phyloP scores from a whole-genome alignment of 2,329 filamentous ascomycete genomes.

The Chlorencoelia australis region DNA sequence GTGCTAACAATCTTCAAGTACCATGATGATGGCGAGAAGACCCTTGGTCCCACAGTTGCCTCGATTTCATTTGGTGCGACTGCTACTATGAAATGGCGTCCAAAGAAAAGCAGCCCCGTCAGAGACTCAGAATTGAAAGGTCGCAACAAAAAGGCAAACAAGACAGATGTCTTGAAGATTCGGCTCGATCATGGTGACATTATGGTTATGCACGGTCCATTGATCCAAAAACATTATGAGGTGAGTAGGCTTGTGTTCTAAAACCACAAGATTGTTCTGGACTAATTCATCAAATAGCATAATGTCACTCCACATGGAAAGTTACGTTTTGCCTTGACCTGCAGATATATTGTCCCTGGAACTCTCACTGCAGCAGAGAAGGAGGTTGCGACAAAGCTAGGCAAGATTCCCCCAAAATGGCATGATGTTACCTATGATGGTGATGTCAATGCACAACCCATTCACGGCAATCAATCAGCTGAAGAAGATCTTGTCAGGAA shows the following conservation, averaged over 20 bases:
- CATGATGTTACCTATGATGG: slow-evolving; percentile 25
- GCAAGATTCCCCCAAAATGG: slow-evolving; percentile 27
- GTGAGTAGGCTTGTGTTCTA: slow-evolving; percentile 24
- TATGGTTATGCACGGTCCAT: slow-evolving; percentile 50
- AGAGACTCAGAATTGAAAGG: slow-evolving; percentile 12
- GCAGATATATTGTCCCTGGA: slow-evolving; percentile 39
- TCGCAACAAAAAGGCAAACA: slow-evolving; percentile 25
- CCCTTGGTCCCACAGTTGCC: slow-evolving; percentile 51
- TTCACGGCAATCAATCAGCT: too few species aligned
- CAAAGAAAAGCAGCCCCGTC: slow-evolving; percentile 34
- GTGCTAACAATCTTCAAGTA: slow-evolving; percentile 32
- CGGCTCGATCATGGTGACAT: slow-evolving; percentile 52
- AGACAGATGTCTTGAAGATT: slow-evolving; percentile 29
- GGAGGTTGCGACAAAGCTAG: slow-evolving; percentile 24
- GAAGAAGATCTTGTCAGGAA: too few species aligned
- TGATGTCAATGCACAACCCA: slow-evolving; percentile 14
- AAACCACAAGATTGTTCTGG: not conserved
- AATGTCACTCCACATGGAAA: slow-evolving; percentile 40
- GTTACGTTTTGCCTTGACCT: slow-evolving; percentile 47
- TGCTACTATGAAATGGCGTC: slow-evolving; percentile 46
- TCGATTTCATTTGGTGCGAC: slow-evolving; percentile 50
- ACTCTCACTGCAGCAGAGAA: slow-evolving; percentile 28
- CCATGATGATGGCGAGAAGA: slow-evolving; percentile 57
- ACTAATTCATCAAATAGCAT: slow-evolving; percentile 32
- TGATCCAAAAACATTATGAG: slow-evolving; percentile 50